These are phyloP conservation scores for Aurinia saxatilis DNA, from an alignment of 345 rosid genomes.

Conservation along the genomic window DNA sequence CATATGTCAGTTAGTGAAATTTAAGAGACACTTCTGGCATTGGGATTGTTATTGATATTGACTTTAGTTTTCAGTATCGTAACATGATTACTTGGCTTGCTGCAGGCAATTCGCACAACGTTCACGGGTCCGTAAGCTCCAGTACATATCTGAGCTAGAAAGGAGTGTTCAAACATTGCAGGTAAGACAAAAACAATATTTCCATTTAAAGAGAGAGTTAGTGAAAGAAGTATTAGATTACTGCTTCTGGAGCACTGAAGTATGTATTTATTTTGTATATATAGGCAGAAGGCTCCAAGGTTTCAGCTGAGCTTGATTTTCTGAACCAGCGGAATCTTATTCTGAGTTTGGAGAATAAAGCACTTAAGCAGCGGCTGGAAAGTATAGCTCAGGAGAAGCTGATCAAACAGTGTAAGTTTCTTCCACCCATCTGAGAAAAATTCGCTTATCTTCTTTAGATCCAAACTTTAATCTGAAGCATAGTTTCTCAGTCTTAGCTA, in stretches of 20 bases:
- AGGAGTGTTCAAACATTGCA: slow-evolving; percentile 94
- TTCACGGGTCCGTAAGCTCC: slow-evolving; percentile 95
- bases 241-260: background rate
- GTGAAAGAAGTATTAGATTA: background rate
- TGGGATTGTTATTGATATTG: background rate
- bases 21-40: background rate
- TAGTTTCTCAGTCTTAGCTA: background rate
- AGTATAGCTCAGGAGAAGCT: slow-evolving; percentile 75
- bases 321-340: slow-evolving; percentile 74
- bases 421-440: background rate
- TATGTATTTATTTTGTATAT: background rate
- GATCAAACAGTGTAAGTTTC: slow-evolving; percentile 66
- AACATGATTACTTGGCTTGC: slow-evolving; percentile 9
- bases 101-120: slow-evolving; percentile 99
- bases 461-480: background rate
- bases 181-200: slow-evolving; percentile 33
- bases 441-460: background rate
- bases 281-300: slow-evolving; percentile 80
- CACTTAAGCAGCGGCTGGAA: slow-evolving; percentile 75
- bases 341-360: slow-evolving; percentile 84
- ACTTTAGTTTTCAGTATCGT: background rate
- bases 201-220: background rate
- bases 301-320: slow-evolving; percentile 86
- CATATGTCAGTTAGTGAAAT: background rate
- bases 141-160: slow-evolving; percentile 98